These are phyloP conservation scores for Saccharomycopsis hybrid DNA, from an alignment of 1,139 yeast species.

Conservation along the genomic window DNA sequence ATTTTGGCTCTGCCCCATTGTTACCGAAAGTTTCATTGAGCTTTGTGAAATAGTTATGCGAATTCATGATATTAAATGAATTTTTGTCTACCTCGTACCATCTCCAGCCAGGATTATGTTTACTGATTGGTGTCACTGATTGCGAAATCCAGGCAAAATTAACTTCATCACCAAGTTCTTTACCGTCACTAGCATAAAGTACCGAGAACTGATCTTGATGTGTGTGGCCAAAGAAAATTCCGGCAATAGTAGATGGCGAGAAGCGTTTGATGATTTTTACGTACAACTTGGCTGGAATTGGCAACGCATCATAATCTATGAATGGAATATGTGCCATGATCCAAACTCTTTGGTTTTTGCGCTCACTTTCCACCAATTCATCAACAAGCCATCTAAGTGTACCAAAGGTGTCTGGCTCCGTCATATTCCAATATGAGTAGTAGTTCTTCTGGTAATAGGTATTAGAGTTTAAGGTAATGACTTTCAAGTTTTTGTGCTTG, in stretches of 20 bases:
- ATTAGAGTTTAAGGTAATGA: constrained; percentile 61
- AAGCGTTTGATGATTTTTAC: constrained; percentile 57
- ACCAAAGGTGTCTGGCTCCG: constrained; percentile 58
- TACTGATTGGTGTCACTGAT: constrained; percentile 55
- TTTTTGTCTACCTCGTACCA: constrained; percentile 62
- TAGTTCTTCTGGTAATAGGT: constrained; percentile 59
- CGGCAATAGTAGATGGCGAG: constrained; percentile 64
- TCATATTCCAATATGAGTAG: constrained; percentile 53
- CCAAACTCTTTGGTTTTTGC: constrained; percentile 59
- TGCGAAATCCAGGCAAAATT: constrained; percentile 62
- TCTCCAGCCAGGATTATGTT: constrained; percentile 65
- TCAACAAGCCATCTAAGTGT: constrained; percentile 54
- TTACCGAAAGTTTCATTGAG: constrained; percentile 46
- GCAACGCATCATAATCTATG: constrained; percentile 48
- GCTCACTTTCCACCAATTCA: constrained; percentile 55
- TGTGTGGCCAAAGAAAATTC: constrained; percentile 65
- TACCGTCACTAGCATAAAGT: constrained; percentile 39
- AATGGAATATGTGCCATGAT: constrained; percentile 64
- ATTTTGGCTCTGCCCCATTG: constrained; percentile 44
- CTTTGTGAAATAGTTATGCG: constrained; percentile 48
- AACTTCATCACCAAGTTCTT: constrained; percentile 39
- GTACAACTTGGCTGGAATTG: constrained; percentile 53
- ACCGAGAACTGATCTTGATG: constrained; percentile 64
- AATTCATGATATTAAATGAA: constrained; percentile 56
- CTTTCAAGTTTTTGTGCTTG: constrained; percentile 42